Evolutionary conservation across 148 eudicot species (phyloP).

Genomic region (Tetragonia tetragonoides): DNA sequence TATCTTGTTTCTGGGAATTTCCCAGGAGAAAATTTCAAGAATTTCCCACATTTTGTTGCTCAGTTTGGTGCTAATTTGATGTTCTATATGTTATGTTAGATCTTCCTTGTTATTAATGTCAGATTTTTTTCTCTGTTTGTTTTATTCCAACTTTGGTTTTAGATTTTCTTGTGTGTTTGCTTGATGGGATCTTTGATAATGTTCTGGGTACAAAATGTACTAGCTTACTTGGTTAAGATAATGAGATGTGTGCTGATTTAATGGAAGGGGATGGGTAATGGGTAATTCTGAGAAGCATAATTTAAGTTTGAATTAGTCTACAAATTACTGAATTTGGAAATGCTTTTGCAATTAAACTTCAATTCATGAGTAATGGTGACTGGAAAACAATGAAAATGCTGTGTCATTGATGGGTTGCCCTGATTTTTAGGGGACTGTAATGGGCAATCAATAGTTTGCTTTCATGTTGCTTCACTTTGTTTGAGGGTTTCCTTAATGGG

Average conservation of each 20-base stretch:
- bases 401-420: neutral
- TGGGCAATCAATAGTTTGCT: neutral
- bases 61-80: neutral
- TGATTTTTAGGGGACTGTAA: neutral
- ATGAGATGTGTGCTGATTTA: neutral
- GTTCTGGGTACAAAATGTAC: constrained; percentile 4
- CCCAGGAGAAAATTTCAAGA: neutral
- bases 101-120: constrained; percentile 7
- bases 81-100: neutral
- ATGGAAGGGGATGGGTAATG: neutral
- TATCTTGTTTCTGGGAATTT: neutral
- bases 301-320: constrained; percentile 8
- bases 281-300: neutral
- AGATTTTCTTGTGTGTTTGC: neutral
- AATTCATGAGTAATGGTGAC: neutral
- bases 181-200: neutral
- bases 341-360: neutral
- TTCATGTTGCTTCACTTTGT: neutral
- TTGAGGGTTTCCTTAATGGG: constrained; percentile 8
- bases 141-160: neutral
- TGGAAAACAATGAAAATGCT: neutral
- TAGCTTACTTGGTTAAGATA: neutral
- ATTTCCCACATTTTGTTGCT: neutral
- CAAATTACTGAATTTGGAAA: no score
- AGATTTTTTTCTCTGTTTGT: constrained; percentile 4